Base-by-base conservation (phyloP, 352 stramenopile genomes). In the Phytophthora palmivora region DNA sequence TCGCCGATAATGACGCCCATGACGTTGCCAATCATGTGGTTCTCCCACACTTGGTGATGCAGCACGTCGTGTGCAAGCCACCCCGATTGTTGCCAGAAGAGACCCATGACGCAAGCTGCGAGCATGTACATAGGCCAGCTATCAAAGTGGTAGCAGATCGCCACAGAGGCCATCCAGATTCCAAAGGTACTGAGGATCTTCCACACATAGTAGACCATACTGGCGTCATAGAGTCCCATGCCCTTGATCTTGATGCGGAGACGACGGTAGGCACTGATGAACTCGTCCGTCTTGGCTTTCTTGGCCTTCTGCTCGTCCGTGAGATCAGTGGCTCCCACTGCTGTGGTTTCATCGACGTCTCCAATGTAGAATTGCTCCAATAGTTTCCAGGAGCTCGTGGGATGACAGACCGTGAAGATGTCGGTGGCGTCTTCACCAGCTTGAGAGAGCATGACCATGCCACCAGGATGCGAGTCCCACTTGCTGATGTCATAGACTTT, bases 31-130 rank as follows among this genome's bases (percentile, higher is more conserved):
- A 97, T 92, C 56, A 87, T 86, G 62, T 97, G 91, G 46, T 98
- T 92, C 37, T 94, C 84, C 82, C 98, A 99, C 45, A 99, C 96
- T 84, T 99, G 96, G 74, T 99, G 96, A 77, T 99, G 97, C 45
- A 98, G 65, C 58, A 98, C 98, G 70, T 99, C 97, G 72, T 99
- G 96, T 39, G 96, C 94, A 8, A 99, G 85, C 96, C 96, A 99
- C 46, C 96, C 97, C 50, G 95, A 99, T 77, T 99, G 97, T 81
- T 99, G 97, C 88, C 97, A 99, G 76, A 99, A 99, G 26, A 99
- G 81, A 28, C 96, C 97, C 68, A 99, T 91, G 57, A 99, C 62
- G 21, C 90, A 72, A 2, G 92, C 97, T 2, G 86, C 88, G 30
- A 96, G 70, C 72, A 99, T 92, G 77, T 98, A 97, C 55, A 98